phyloP scores from a whole-genome alignment of 805 yeast genomes.

The Schwanniomyces polymorphus region DNA sequence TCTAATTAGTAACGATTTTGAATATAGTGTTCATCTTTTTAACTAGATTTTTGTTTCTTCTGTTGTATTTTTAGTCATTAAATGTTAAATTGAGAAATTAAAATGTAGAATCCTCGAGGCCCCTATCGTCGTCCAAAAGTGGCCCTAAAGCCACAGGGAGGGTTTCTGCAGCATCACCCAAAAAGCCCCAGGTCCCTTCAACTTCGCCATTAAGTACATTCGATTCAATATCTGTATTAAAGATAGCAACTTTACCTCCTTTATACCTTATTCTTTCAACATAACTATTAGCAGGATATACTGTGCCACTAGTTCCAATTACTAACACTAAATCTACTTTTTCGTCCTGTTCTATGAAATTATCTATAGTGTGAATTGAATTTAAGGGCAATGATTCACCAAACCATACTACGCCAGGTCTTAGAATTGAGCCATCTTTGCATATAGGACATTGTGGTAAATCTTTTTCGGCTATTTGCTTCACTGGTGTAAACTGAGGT shows the following conservation, averaged over 20 bases:
- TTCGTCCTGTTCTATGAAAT: conserved; percentile 53
- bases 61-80: not conserved
- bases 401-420: conserved; percentile 95
- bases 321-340: conserved; percentile 74
- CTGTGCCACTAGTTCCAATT: conserved; percentile 81
- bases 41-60: not conserved
- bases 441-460: conserved; percentile 82
- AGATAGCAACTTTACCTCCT: conserved; percentile 83
- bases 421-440: conserved; percentile 51
- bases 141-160: conserved; percentile 69
- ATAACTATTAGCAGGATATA: conserved; percentile 92
- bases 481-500: conserved; percentile 49
- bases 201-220: conserved; percentile 41
- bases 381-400: conserved; percentile 81
- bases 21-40: not conserved
- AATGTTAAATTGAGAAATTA: not conserved
- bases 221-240: conserved; percentile 67
- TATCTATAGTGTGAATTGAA: conserved; percentile 67
- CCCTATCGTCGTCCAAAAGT: not conserved
- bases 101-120: not conserved
- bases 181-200: conserved; percentile 62
- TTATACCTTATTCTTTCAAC: conserved; percentile 70
- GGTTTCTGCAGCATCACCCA: conserved; percentile 76
- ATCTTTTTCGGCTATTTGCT: conserved; percentile 47
- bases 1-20: not conserved